A percentile compares a stretch with the other conserved stretches of the same genome.
These are phyloP conservation scores for Pistacia vera DNA, from an alignment of 345 rosid species.

Conservation along the genomic window DNA sequence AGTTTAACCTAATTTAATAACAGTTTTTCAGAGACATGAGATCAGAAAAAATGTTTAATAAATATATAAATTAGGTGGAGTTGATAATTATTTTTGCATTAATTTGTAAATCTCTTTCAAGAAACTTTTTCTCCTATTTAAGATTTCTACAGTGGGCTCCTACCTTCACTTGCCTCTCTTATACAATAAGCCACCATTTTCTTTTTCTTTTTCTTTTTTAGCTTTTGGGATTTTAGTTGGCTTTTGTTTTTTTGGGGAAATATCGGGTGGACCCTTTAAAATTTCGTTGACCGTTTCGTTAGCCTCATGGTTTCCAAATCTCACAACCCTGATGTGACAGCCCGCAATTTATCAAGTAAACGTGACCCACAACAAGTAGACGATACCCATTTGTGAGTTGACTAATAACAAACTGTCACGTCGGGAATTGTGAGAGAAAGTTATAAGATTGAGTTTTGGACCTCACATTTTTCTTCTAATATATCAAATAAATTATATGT, in stretches of 20 bases:
- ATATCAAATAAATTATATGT: no score
- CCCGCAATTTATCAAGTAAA: no score
- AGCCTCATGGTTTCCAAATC: no score
- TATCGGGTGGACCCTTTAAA: not conserved
- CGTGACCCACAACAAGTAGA: no score
- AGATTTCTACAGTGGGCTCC: constrained; percentile 22
- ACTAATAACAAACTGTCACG: no score
- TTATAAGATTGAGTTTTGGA: no score
- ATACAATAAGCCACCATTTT: constrained; percentile 21
- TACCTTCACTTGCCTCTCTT: constrained; percentile 29
- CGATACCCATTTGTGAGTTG: no score
- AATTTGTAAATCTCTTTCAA: no score
- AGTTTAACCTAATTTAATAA: constrained; percentile 23
- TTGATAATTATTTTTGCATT: constrained; percentile 10
- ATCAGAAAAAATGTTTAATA: not conserved
- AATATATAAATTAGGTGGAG: constrained; percentile 23
- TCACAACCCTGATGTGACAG: no score
- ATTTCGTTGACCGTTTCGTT: no score
- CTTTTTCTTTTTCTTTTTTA: not conserved
- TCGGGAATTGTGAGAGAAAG: no score
- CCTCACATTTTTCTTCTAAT: no score
- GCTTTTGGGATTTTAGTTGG: not conserved
- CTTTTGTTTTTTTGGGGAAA: not conserved
- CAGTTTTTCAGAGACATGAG: not conserved
- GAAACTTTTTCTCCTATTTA: constrained; percentile 1